Percentiles rank a stretch among this genome's conserved stretches.
phyloP scores from a whole-genome alignment of 208 protist genomes.

The Porcisia deanei region DNA sequence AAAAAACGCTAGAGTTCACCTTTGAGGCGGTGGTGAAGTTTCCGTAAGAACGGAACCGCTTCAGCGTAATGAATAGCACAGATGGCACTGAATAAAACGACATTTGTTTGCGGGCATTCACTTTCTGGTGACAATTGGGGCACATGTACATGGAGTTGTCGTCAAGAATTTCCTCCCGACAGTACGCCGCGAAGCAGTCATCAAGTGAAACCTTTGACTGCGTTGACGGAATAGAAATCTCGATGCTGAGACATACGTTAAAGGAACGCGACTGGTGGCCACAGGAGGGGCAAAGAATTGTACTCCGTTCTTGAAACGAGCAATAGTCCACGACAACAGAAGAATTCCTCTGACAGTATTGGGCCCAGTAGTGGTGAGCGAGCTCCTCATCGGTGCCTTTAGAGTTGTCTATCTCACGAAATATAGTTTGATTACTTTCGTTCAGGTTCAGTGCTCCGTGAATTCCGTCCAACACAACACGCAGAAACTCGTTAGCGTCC shows the following conservation, averaged over 20 bases:
- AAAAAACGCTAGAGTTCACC: conserved; percentile 56
- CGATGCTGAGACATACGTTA: conserved; percentile 54
- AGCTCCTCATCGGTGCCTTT: conserved; percentile 73
- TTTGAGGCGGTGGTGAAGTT: conserved; percentile 84
- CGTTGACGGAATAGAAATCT: conserved; percentile 65
- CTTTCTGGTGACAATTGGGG: conserved; percentile 58
- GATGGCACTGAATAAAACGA: conserved; percentile 71
- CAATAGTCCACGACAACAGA: conserved; percentile 93
- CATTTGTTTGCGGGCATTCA: conserved; percentile 78
- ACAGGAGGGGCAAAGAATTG: conserved; percentile 71
- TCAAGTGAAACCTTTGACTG: conserved; percentile 44
- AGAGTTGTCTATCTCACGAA: conserved; percentile 71
- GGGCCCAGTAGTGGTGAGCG: conserved; percentile 69
- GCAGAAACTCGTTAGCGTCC: conserved; percentile 94
- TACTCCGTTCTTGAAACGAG: conserved; percentile 80
- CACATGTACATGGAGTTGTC: conserved; percentile 72
- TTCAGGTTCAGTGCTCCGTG: conserved; percentile 92
- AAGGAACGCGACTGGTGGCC: conserved; percentile 63
- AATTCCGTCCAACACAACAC: conserved; percentile 88
- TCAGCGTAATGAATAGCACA: conserved; percentile 86
- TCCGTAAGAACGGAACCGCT: conserved; percentile 73
- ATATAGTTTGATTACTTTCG: conserved; percentile 21
- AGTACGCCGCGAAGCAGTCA: conserved; percentile 81
- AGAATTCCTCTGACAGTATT: conserved; percentile 87
- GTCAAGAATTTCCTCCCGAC: conserved; percentile 72